Percentiles rank a stretch among this genome's conserved stretches.
phyloP scores from a whole-genome alignment of 768 basidiomycete species.

The Podaxis sp. region DNA sequence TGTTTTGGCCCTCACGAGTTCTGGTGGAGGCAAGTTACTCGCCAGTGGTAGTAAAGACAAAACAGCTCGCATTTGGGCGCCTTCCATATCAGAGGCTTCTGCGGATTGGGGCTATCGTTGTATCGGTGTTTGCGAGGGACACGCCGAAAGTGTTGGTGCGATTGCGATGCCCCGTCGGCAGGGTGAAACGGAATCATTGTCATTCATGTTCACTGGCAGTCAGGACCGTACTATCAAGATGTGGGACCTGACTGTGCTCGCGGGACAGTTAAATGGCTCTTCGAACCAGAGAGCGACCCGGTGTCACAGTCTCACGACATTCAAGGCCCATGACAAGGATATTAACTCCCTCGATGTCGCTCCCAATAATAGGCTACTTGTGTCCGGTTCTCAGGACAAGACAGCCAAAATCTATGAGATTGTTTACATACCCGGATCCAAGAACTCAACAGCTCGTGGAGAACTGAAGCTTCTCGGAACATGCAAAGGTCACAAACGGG shows the following conservation, averaged over 20 bases:
- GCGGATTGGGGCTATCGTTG: slow-evolving; percentile 62
- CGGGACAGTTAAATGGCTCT: slow-evolving; percentile 25
- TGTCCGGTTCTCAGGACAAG: slow-evolving; percentile 94
- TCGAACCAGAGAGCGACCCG: slow-evolving; percentile 32
- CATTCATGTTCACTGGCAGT: slow-evolving; percentile 91
- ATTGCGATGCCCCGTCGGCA: slow-evolving; percentile 70
- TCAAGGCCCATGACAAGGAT: slow-evolving; percentile 96
- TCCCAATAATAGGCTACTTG: slow-evolving; percentile 84
- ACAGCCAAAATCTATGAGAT: slow-evolving; percentile 90
- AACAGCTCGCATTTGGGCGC: slow-evolving; percentile 83
- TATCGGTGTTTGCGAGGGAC: slow-evolving; percentile 87
- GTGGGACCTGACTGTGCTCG: slow-evolving; percentile 81
- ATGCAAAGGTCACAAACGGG: slow-evolving; percentile 95
- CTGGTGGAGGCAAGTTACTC: slow-evolving; percentile 66
- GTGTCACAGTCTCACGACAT: slow-evolving; percentile 78
- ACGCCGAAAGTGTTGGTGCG: slow-evolving; percentile 91
- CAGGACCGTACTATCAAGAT: slow-evolving; percentile 98
- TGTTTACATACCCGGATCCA: slow-evolving; percentile 44
- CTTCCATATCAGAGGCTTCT: slow-evolving; percentile 20
- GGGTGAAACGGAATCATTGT: slow-evolving; percentile 30
- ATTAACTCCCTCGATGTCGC: slow-evolving; percentile 95
- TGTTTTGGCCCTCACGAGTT: slow-evolving; percentile 80
- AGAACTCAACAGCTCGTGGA: slow-evolving; percentile 49
- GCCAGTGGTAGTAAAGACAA: slow-evolving; percentile 92
- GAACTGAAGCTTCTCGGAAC: slow-evolving; percentile 77